Evolutionary conservation across 108 stramenopile genomes (phyloP), one percentile per base, ranked within the genome.

Genomic region (Discostella pseudostelligera): DNA sequence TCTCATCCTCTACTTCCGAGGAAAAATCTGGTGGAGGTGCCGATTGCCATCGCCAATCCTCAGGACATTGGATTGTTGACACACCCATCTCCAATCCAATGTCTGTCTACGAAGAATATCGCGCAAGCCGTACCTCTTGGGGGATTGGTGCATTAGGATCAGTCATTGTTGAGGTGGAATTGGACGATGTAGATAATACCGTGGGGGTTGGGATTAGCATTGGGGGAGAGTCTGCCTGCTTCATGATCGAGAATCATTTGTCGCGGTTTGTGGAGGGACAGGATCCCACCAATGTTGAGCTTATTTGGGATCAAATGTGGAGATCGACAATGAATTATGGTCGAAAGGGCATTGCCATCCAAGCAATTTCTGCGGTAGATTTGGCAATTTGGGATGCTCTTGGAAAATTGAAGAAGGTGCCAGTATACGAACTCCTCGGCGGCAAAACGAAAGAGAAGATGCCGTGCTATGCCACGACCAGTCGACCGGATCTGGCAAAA

Each of bases 301-400:
- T 84, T 43, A 84, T 87, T n/a, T 87, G 81, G 83, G 83, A 87
- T 73, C 81, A 82, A 44, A 84, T 84, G 81, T 87, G 63, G 59
- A 68, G 83, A 37, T 49, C 74, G 7, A 83, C 81, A 20, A 66
- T 87, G 58, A 84, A 87, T 48, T 87, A 87, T 51, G 83, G 86
- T 16, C 44, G 83, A 9, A 84, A 81, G 76, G 86, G 86, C 12
- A 67, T 87, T 37, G 78, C 83, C 14, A 61, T 87, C 21, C 86
- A 87, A 62, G 83, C 83, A 5, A 68, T 87, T 1, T 70, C 68
- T 12, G 86, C 86, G 8, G 56, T 87, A 0, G 86, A 87, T 54
- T 57, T 87, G 49, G 86, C 86, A 0, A 80, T 87, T 42, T 87
- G 86, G 86, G 86, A 87, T 60, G 81, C 79, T 3, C 56, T 84